Evolutionary conservation across 257 asterid species (phyloP), one percentile per base, ranked within the genome.

Genomic region (Scutellaria galericulata): DNA sequence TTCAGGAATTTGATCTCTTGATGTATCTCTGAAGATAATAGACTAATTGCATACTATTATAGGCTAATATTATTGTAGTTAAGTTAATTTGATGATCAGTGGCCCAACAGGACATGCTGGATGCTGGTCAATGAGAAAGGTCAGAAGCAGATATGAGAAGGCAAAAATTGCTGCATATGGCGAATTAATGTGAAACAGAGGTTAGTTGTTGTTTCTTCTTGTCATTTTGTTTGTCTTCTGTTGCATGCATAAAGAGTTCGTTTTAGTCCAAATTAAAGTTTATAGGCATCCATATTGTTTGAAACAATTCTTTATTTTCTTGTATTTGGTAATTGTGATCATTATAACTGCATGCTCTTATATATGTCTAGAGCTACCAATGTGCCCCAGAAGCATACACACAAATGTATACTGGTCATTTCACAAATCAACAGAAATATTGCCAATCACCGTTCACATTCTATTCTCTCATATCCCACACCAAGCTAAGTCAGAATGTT

Each of bases 61-160:
- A 11, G 44, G 37, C 24, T 45, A 39, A 46, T 6, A 44, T 20
- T 58, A 62, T 46, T 71, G 68, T 9, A 44, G 60, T 68, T 71
- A 55, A 46, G 40, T 11, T 27, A 11, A 10, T 42, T 70, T 7
- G 8, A 10, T 22, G 10, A 42, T 3, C 7, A 9, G 37, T 50
- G 22, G 46, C 66, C 20, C 56, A 41, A 41, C 53, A 40, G 42
- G 37, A 40, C 6, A 15, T 37, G 40, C 37, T 67, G 52, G 59
- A 52, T 51, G 51, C 9, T 67, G 51, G 52, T 11, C 52, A 55
- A 22, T 55, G 54, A 41, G 37, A 68, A 10, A 68, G 40, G 47
- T 52, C 73, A 51, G 54, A 56, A 42, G 44, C 15, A 22, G 42
- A 55, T 52, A 18, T 0, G 18, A 18, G 18, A 18, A 45, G 39